These are phyloP conservation scores for Thalassiosira profunda DNA, from an alignment of 108 stramenopile species.

Conservation along the genomic window DNA sequence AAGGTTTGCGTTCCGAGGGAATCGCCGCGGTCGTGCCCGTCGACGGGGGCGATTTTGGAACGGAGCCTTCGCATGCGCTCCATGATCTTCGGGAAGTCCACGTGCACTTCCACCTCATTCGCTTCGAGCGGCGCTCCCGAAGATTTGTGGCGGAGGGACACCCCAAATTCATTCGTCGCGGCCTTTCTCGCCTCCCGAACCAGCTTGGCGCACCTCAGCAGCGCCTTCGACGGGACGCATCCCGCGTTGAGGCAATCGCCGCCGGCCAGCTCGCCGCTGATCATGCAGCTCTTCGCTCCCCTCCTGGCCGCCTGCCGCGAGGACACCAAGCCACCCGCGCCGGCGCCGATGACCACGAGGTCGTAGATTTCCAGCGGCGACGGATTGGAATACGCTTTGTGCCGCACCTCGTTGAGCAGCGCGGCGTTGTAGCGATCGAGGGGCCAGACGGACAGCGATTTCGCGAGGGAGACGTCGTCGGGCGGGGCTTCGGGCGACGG, in stretches of 20 bases:
- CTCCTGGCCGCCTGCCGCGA: conserved; percentile 74
- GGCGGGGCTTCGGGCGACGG: conserved; percentile 10
- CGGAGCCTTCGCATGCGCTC: conserved; percentile 66
- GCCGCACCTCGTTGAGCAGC: conserved; percentile 78
- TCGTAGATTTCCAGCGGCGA: conserved; percentile 72
- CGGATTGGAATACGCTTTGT: conserved; percentile 42
- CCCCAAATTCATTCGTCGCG: conserved; percentile 74
- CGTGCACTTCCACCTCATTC: conserved; percentile 57
- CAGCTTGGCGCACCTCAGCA: conserved; percentile 81
- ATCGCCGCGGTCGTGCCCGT: conserved; percentile 79
- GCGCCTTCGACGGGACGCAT: conserved; percentile 96
- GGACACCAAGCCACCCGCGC: conserved; percentile 85
- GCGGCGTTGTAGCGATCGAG: conserved; percentile 68
- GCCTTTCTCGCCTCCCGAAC: conserved; percentile 70
- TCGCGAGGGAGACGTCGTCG: conserved; percentile 45
- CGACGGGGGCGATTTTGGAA: conserved; percentile 81
- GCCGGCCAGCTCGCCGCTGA: conserved; percentile 80
- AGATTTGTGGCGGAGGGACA: conserved; percentile 28
- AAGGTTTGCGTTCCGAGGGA: conserved; percentile 72
- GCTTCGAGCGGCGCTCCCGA: neutral
- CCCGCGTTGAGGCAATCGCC: conserved; percentile 93
- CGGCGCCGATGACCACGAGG: conserved; percentile 90
- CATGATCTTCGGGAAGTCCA: conserved; percentile 92
- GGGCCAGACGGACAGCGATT: conserved; percentile 70
- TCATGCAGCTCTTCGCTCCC: conserved; percentile 81